A percentile compares a stretch with the other conserved stretches of the same genome.
These are phyloP conservation scores for Fusarium torreyae DNA, from an alignment of 2,329 filamentous ascomycete species.

Conservation along the genomic window DNA sequence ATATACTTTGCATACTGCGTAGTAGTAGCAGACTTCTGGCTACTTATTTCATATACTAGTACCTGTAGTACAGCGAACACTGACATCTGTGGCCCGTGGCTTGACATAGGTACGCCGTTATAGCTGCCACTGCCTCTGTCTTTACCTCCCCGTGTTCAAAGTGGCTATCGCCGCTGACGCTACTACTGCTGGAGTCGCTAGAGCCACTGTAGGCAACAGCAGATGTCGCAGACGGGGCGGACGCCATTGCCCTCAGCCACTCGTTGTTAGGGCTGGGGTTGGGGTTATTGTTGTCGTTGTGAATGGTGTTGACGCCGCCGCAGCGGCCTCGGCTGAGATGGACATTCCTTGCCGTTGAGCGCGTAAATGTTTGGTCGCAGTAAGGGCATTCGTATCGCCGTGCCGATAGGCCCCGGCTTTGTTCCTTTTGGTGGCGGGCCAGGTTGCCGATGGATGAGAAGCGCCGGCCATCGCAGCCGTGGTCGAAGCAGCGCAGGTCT, in stretches of 20 bases:
- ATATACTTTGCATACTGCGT: constrained; percentile 12
- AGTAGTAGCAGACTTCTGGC: constrained; percentile 16
- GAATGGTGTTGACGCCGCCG: constrained; percentile 6
- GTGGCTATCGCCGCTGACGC: constrained; percentile 2
- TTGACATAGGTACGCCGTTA: constrained; percentile 16
- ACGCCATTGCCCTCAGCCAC: constrained; percentile 8
- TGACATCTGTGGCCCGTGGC: constrained; percentile 17
- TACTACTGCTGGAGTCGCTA: constrained; percentile 15
- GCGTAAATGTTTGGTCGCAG: constrained; percentile 14
- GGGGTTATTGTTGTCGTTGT: constrained; percentile 9
- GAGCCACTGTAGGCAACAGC: constrained; percentile 7
- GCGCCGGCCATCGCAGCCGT: constrained; percentile 14
- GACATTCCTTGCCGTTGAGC: constrained; percentile 16
- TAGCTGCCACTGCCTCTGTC: constrained; percentile 12
- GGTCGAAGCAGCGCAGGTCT: constrained; percentile 15
- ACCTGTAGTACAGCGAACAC: constrained; percentile 9
- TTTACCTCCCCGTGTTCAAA: constrained; percentile 7
- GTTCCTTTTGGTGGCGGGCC: constrained; percentile 16
- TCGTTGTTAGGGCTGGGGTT: constrained; percentile 2
- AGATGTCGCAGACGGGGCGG: constrained; percentile 9
- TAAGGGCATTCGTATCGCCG: constrained; percentile 14
- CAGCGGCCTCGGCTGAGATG: constrained; percentile 17
- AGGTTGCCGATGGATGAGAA: constrained; percentile 20
- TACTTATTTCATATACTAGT: constrained; percentile 13
- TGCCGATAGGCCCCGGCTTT: constrained; percentile 10